Evolutionary conservation across 306 rosid genomes (phyloP).

Genomic region (Vigna hirtella): DNA sequence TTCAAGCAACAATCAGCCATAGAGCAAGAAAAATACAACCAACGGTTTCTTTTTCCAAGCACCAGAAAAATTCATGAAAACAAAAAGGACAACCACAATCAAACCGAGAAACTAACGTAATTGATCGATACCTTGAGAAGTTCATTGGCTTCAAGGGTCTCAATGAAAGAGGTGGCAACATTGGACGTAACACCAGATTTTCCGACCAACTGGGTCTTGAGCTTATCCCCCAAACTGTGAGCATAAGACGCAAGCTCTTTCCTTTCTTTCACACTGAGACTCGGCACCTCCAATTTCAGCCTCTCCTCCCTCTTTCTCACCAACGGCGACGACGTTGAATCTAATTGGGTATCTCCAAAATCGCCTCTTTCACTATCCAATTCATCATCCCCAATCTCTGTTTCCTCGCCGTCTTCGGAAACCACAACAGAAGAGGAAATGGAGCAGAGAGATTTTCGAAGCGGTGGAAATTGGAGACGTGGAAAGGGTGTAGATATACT

Average conservation of each 20-base stretch:
- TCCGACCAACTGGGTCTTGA: conserved; percentile 88
- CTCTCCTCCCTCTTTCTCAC: conserved; percentile 52
- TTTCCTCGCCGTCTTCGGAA: conserved; percentile 38
- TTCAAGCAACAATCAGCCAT: neutral
- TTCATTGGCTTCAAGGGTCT: conserved; percentile 91
- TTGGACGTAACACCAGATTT: conserved; percentile 82
- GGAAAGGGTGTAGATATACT: conserved; percentile 14
- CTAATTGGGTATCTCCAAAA: conserved; percentile 39
- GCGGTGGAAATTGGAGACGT: conserved; percentile 12
- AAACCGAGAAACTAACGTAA: neutral
- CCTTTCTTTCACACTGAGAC: conserved; percentile 77
- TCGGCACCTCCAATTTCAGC: conserved; percentile 62
- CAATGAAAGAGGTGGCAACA: conserved; percentile 74
- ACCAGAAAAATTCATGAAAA: conserved; percentile 9
- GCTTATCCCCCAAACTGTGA: conserved; percentile 86
- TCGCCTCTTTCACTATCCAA: conserved; percentile 38
- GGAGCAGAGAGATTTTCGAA: conserved; percentile 35
- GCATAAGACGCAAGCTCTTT: conserved; percentile 89
- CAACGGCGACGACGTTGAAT: conserved; percentile 48
- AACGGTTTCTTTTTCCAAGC: neutral
- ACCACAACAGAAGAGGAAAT: conserved; percentile 35
- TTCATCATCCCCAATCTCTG: conserved; percentile 33
- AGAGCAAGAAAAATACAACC: neutral
- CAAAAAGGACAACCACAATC: neutral
- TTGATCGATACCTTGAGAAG: conserved; percentile 77